phyloP scores from a whole-genome alignment of 2,329 filamentous ascomycete genomes.

The Chrysoporthe deuterocubensis region DNA sequence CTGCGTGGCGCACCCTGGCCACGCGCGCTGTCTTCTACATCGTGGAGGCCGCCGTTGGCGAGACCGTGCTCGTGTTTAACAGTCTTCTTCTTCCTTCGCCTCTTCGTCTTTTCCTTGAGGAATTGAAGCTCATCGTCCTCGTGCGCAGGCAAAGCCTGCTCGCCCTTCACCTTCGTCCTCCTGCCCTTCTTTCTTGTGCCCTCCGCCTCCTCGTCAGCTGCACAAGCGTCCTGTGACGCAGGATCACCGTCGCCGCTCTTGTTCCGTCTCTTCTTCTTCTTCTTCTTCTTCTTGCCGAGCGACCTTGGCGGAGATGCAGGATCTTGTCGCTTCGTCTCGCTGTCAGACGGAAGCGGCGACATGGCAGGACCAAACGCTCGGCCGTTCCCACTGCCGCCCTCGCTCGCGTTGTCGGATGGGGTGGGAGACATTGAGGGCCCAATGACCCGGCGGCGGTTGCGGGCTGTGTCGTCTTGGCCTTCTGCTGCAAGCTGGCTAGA shows the following conservation, averaged over 20 bases:
- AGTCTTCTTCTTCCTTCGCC: background rate
- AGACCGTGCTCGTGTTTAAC: background rate
- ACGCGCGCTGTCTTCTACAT: background rate
- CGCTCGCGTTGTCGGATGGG: background rate
- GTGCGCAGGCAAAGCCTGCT: background rate
- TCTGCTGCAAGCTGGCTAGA: conserved; percentile 14
- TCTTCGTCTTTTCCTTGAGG: conserved; percentile 9
- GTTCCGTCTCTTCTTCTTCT: conserved; percentile 11
- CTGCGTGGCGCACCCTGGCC: background rate
- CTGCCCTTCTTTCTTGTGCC: background rate
- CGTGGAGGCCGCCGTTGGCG: background rate
- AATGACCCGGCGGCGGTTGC: conserved; percentile 4
- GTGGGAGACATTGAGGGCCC: conserved; percentile 24
- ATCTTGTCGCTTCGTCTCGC: background rate
- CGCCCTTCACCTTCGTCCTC: conserved; percentile 14
- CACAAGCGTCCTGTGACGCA: background rate
- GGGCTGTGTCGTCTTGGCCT: background rate
- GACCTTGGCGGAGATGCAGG: background rate
- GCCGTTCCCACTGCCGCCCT: background rate
- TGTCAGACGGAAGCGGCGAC: conserved; percentile 11
- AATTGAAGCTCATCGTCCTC: background rate
- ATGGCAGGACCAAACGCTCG: background rate
- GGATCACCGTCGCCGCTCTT: conserved; percentile 5
- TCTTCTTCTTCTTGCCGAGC: conserved; percentile 9
- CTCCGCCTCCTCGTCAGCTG: background rate